These are phyloP conservation scores for Serpula lacrymans DNA, from an alignment of 768 basidiomycete genomes.

Conservation along the genomic window DNA sequence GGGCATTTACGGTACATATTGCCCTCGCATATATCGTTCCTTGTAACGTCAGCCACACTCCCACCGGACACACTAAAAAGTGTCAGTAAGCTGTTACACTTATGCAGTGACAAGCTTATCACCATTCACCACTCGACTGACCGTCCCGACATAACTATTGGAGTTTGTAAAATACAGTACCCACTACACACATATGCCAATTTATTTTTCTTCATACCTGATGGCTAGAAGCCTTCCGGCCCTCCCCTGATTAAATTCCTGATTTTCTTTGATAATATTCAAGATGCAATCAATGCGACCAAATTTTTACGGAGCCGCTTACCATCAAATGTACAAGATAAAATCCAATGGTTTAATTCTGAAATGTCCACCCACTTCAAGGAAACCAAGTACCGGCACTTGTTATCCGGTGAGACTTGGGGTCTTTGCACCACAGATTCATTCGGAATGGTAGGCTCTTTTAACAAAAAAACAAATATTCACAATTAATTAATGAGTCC, in stretches of 20 bases:
- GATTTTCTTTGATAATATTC: conserved; percentile 25
- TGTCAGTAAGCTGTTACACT: neutral
- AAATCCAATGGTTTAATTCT: conserved; percentile 20
- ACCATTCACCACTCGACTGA: conserved; percentile 6
- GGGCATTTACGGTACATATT: conserved; percentile 12
- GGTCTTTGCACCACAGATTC: conserved; percentile 28
- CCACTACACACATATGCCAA: conserved; percentile 9
- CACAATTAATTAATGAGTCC: neutral
- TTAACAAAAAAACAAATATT: neutral
- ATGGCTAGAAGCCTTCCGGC: conserved; percentile 6
- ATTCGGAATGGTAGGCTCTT: conserved; percentile 31
- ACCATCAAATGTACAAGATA: conserved; percentile 10
- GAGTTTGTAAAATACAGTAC: conserved; percentile 14
- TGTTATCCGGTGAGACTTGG: conserved; percentile 16
- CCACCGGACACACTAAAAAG: conserved; percentile 1
- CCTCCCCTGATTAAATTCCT: conserved; percentile 14
- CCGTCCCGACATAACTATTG: conserved; percentile 15
- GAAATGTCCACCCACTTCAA: conserved; percentile 17
- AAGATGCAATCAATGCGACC: conserved; percentile 11
- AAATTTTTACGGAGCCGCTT: conserved; percentile 9
- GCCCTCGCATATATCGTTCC: conserved; percentile 7
- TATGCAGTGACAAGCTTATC: neutral
- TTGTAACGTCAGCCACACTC: conserved; percentile 17
- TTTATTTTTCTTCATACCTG: conserved; percentile 15
- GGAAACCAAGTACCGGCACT: conserved; percentile 7